Evolutionary conservation across 2,329 filamentous ascomycete species (phyloP).

Genomic region (Trichophyton equinum): DNA sequence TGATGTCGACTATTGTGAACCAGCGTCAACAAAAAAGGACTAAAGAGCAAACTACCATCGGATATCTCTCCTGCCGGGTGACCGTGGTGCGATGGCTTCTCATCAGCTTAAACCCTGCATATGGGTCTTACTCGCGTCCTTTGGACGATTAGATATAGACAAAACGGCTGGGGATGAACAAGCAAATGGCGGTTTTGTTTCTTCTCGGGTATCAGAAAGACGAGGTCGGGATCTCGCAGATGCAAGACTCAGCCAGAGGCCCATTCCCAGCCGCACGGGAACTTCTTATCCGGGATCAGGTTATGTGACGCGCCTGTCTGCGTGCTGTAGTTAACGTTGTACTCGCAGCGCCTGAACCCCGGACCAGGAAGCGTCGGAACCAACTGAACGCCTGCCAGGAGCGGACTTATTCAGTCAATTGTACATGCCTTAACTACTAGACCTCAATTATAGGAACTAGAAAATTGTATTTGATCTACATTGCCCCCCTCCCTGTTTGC

Average conservation of each 20-base stretch:
- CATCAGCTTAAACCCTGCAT: not conserved
- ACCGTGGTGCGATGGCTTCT: not conserved
- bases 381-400: not conserved
- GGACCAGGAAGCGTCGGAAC: not conserved
- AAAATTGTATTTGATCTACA: not conserved
- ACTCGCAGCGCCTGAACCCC: not conserved
- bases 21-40: not conserved
- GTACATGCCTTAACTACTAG: not conserved
- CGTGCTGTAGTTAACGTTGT: not conserved
- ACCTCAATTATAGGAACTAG: not conserved
- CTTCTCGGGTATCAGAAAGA: not conserved
- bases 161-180: not conserved
- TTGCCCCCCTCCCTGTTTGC: not conserved
- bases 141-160: not conserved
- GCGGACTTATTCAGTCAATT: not conserved
- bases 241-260: not conserved
- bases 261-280: not conserved
- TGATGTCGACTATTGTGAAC: not conserved
- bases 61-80: not conserved
- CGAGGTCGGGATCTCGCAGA: not conserved
- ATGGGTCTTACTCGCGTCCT: not conserved
- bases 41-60: not conserved
- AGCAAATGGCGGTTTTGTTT: not conserved
- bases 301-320: not conserved
- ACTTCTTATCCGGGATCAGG: not conserved